These are phyloP conservation scores for Russula lepida DNA, from an alignment of 768 basidiomycete species.

Conservation along the genomic window DNA sequence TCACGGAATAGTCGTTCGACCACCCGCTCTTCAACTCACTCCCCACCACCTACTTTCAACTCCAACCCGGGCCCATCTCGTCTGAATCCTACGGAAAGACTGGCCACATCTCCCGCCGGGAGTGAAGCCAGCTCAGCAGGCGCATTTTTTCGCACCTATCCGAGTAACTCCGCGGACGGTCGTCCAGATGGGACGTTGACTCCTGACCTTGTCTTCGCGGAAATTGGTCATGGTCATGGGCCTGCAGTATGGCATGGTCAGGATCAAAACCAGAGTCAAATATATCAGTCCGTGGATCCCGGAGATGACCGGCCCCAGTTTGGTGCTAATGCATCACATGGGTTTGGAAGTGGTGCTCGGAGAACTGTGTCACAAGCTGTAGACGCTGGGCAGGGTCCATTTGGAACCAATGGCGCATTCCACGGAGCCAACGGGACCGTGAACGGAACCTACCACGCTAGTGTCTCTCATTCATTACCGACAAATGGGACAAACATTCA, in stretches of 20 bases:
- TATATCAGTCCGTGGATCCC: not conserved
- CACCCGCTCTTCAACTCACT: conserved; percentile 17
- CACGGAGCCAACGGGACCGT: not conserved
- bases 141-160: conserved; percentile 54
- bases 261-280: conserved; percentile 9
- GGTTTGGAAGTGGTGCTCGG: not conserved
- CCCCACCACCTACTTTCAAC: conserved; percentile 26
- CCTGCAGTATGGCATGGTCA: conserved; percentile 12
- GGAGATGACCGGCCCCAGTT: conserved; percentile 9
- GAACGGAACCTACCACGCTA: conserved; percentile 4
- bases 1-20: conserved; percentile 24
- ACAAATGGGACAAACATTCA: not conserved
- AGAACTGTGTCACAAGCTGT: not conserved
- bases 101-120: conserved; percentile 46
- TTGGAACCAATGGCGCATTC: not conserved
- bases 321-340: not conserved
- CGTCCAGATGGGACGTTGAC: conserved; percentile 47
- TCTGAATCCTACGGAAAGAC: conserved; percentile 38
- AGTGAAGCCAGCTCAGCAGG: conserved; percentile 51
- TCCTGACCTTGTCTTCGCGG: conserved; percentile 66
- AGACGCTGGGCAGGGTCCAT: not conserved
- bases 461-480: not conserved
- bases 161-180: conserved; percentile 25
- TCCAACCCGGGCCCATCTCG: conserved; percentile 31
- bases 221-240: conserved; percentile 68